Conservation (phyloP, 805 yeast species). For the Candida broadrunensis region DNA sequence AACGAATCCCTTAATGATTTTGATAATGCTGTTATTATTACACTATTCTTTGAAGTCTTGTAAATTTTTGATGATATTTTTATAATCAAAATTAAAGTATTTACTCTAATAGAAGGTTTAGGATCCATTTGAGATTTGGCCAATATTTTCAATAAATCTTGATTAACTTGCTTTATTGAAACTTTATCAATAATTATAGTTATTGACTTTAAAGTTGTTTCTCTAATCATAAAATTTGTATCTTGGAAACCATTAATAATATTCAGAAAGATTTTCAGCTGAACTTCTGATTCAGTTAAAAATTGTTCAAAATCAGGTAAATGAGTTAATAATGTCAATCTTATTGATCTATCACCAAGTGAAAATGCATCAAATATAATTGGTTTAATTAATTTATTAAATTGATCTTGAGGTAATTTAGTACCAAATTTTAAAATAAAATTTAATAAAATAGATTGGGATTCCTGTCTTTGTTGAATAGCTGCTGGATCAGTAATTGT, state of each 20-base stretch:
- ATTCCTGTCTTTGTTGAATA: conserved; percentile 32
- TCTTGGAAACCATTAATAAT: conserved; percentile 84
- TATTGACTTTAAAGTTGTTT: conserved; percentile 70
- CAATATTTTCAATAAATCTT: conserved; percentile 73
- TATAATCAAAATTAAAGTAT: conserved; percentile 68
- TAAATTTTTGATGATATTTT: conserved; percentile 61
- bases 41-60: conserved; percentile 57
- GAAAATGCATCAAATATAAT: conserved; percentile 60
- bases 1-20: conserved; percentile 80
- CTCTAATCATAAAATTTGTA: conserved; percentile 75
- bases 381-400: conserved; percentile 50
- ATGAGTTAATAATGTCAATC: conserved; percentile 66
- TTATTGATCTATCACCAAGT: conserved; percentile 70
- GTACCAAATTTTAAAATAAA: conserved; percentile 37
- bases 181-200: conserved; percentile 62
- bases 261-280: conserved; percentile 63
- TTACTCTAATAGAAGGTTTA: conserved; percentile 72
- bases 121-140: conserved; percentile 83
- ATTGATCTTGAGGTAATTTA: conserved; percentile 26
- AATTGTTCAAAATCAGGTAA: conserved; percentile 53
- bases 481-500: conserved; percentile 25
- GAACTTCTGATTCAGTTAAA: conserved; percentile 59
- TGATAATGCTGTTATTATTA: conserved; percentile 81
- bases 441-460: conserved; percentile 35
- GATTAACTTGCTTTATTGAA: conserved; percentile 77